Evolutionary conservation across 257 asterid species (phyloP).

Genomic region (Haberlea rhodopensis): DNA sequence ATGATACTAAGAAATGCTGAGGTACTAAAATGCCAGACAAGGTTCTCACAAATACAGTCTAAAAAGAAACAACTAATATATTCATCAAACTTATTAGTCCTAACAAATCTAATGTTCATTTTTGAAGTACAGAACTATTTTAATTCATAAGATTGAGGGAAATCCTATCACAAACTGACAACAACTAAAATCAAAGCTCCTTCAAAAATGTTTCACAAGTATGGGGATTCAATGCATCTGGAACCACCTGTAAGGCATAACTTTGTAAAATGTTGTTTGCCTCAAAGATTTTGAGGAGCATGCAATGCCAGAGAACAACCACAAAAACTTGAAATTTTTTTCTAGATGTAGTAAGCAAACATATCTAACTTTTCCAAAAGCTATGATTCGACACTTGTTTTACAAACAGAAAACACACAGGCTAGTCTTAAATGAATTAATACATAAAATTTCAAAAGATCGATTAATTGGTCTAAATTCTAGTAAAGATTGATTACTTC

Average conservation of each 20-base stretch:
- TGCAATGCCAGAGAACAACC: not conserved
- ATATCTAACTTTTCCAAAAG: not conserved
- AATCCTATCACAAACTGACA: not conserved
- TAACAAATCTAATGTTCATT: not conserved
- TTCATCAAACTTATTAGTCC: not conserved
- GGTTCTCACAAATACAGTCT: not conserved
- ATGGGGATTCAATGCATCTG: not conserved
- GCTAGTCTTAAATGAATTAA: not conserved
- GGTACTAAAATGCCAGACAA: not conserved
- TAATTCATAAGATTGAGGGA: not conserved
- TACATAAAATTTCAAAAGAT: not conserved
- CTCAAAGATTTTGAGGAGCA: not conserved
- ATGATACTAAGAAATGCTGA: not conserved
- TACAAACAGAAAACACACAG: not conserved
- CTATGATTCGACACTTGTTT: not conserved
- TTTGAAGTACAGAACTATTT: not conserved
- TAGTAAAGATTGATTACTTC: constrained; percentile 36
- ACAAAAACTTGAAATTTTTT: too few species aligned
- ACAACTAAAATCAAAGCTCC: not conserved
- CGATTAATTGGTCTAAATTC: constrained; percentile 6
- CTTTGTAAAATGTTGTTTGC: too few species aligned
- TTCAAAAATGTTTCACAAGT: not conserved
- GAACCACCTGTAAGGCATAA: not conserved
- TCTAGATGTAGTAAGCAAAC: not conserved
- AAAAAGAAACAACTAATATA: not conserved